phyloP scores from a whole-genome alignment of 192 early-diverging fungal species.

The Backusella morwellensis region DNA sequence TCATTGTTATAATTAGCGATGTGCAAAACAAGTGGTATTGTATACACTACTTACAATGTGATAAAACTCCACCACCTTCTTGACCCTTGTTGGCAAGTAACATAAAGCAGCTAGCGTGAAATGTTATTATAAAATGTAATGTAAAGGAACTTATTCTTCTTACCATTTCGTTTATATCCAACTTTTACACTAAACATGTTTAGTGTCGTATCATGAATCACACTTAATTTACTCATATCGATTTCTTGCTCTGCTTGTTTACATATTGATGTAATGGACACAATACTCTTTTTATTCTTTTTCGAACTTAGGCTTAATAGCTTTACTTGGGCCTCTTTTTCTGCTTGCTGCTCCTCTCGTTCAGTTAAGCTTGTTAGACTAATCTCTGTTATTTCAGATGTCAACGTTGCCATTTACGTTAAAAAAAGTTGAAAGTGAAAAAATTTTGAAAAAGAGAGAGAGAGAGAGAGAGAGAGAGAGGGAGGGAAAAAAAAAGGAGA shows the following conservation, averaged over 20 bases:
- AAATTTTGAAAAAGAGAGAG: background rate
- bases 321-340: background rate
- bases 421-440: background rate
- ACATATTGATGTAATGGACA: background rate
- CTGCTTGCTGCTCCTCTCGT: background rate
- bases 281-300: background rate
- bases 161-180: background rate
- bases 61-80: background rate
- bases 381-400: background rate
- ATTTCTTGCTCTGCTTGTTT: background rate
- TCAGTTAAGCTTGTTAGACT: background rate
- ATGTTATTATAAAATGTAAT: background rate
- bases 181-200: conserved; percentile 4
- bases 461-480: background rate
- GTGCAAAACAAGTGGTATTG: background rate
- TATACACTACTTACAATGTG: background rate
- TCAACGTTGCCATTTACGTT: background rate
- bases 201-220: conserved; percentile 10
- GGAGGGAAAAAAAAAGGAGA: background rate
- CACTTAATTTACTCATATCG: background rate
- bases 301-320: background rate
- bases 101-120: conserved; percentile 5
- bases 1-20: background rate
- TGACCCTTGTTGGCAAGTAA: conserved; percentile 12
- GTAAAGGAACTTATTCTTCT: background rate